phyloP scores from a whole-genome alignment of 768 basidiomycete species.

The Boletus bicolor region DNA sequence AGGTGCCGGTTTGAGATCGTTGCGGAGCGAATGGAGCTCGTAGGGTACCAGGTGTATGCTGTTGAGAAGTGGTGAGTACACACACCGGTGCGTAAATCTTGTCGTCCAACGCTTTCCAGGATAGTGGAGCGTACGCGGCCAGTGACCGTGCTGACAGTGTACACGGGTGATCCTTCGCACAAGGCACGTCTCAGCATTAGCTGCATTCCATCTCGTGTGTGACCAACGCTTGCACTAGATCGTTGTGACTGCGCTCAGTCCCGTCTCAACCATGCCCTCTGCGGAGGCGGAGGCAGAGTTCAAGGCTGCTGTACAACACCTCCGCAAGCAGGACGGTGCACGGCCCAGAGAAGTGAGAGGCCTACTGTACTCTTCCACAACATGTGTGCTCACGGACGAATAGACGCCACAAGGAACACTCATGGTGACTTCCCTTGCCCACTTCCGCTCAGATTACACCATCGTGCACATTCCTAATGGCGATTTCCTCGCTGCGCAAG shows the following conservation, averaged over 20 bases:
- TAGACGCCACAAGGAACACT: slow-evolving; percentile 66
- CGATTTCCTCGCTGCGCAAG: slow-evolving; percentile 57
- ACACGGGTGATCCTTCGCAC: slow-evolving; percentile 72
- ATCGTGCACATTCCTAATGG: slow-evolving; percentile 75
- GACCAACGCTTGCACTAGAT: slow-evolving; percentile 41
- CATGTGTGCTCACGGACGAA: slow-evolving; percentile 4
- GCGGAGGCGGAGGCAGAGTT: slow-evolving; percentile 52
- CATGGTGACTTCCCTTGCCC: slow-evolving; percentile 80
- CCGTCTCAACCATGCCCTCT: slow-evolving; percentile 39
- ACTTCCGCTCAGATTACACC: slow-evolving; percentile 85
- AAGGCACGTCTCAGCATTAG: slow-evolving; percentile 38
- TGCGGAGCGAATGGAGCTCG: slow-evolving; percentile 42
- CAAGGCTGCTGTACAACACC: slow-evolving; percentile 56
- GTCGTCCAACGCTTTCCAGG: slow-evolving; percentile 35
- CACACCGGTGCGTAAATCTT: background rate
- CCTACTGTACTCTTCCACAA: background rate
- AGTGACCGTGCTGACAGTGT: slow-evolving; percentile 64
- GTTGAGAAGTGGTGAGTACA: slow-evolving; percentile 76
- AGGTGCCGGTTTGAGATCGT: slow-evolving; percentile 49
- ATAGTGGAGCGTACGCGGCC: slow-evolving; percentile 63
- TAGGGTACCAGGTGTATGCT: slow-evolving; percentile 78
- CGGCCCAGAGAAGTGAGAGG: slow-evolving; percentile 60
- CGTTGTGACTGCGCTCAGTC: slow-evolving; percentile 53
- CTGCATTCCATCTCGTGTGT: slow-evolving; percentile 6
- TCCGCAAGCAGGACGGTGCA: slow-evolving; percentile 64